Evolutionary conservation across 768 basidiomycete genomes (phyloP), one percentile per base, ranked within the genome.

Genomic region (Cystobasidium ongulense): DNA sequence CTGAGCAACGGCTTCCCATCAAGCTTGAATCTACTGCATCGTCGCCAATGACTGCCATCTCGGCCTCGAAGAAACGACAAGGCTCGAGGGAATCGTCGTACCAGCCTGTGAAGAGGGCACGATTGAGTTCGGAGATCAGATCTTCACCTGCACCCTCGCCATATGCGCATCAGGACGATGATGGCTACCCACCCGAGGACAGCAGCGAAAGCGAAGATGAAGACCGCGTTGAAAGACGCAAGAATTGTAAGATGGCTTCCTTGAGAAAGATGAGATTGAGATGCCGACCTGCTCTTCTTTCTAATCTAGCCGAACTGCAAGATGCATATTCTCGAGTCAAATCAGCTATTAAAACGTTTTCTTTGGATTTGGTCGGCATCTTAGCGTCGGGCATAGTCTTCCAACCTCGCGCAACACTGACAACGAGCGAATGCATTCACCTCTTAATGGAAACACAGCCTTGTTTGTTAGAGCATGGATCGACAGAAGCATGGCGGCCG

Each of bases 301-400:
- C 21, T 35, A 23, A 57, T 33, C 18, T 29, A 67, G 65, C 41
- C 18, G 5, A 4, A 31, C 36, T 46, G 18, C 21, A 43, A 50
- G 62, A 18, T n/a, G 21, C 46, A 1, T 31, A 43, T 31, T 25
- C 36, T 13, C 39, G 33, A n/a, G 36, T 54, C 36, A 41, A 36
- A 68, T 15, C 3, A 23, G 73, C 63, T 21, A 43, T 54, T 5
- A 25, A 39, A 1, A 64, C n/a, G 29, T 31, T 36, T n/a, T 46
- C 39, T 27, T 35, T 75, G 2, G 74, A 75, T 33, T 29, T 75
- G 11, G 31, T 46, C 36, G 74, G 74, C 3, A 31, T 43, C 21
- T n/a, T 75, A 11, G 67, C 67, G 33, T 75, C 74, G 10, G 27
- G 33, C 4, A 39, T 75, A 13, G 74, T 75, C 46, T 75, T 75